These are phyloP conservation scores for Petunia axillaris DNA, from an alignment of 257 asterid species.

Conservation along the genomic window DNA sequence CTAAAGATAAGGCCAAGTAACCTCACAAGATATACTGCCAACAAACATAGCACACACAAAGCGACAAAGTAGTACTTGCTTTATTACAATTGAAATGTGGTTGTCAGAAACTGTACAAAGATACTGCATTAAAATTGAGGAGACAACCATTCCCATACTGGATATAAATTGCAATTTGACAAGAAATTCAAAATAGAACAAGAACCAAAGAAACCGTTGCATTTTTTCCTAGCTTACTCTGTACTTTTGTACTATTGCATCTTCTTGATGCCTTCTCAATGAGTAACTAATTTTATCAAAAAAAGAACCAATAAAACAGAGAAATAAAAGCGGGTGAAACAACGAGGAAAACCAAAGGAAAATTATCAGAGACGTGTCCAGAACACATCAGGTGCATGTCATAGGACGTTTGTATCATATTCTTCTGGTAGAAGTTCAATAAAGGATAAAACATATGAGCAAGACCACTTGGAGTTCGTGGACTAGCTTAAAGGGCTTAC, in stretches of 20 bases:
- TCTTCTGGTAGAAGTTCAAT: neutral
- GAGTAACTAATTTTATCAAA: neutral
- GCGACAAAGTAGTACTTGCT: neutral
- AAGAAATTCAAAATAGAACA: neutral
- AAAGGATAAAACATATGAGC: neutral
- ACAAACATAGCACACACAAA: neutral
- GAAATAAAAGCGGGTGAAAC: neutral
- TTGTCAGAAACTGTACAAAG: neutral
- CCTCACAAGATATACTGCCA: no score
- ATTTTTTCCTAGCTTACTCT: no score
- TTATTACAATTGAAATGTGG: neutral
- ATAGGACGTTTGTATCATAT: neutral
- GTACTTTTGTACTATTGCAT: no score
- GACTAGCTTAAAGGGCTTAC: neutral
- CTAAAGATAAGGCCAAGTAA: neutral
- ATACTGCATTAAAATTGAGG: neutral
- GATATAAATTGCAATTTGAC: neutral
- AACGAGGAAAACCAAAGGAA: neutral
- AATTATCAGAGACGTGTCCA: neutral
- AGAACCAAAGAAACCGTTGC: no score
- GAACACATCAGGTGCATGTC: neutral
- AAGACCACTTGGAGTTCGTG: neutral
- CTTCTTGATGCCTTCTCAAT: no score
- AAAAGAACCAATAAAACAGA: neutral
- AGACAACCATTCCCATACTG: neutral